Evolutionary conservation across 2,329 filamentous ascomycete genomes (phyloP).

Genomic region (Trichoderma endophyticum): DNA sequence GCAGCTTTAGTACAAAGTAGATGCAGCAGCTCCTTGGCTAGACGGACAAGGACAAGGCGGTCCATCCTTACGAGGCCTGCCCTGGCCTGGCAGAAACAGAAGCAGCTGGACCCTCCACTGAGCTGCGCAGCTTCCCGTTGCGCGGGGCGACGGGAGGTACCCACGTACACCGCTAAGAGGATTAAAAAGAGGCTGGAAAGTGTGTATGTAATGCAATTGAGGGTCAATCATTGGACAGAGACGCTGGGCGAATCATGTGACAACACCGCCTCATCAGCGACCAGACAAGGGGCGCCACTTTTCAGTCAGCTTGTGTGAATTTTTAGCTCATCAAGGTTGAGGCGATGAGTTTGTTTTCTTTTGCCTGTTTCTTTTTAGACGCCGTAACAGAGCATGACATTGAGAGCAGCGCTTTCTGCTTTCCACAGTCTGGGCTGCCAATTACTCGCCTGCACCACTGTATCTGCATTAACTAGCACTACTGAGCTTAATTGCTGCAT

Average conservation of each 20-base stretch:
- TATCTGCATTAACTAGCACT: background rate
- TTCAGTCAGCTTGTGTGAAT: constrained; percentile 11
- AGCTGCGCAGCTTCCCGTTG: constrained; percentile 20
- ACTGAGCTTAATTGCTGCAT: background rate
- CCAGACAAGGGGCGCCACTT: constrained; percentile 1
- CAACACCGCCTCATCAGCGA: constrained; percentile 20
- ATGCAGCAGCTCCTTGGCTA: constrained; percentile 6
- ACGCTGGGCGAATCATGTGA: constrained; percentile 5
- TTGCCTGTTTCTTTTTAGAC: background rate
- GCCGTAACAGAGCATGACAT: background rate
- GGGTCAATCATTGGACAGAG: background rate
- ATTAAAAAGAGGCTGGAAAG: background rate
- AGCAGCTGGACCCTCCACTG: background rate
- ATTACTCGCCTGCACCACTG: background rate
- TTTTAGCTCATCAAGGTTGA: background rate
- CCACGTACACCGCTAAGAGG: constrained; percentile 12
- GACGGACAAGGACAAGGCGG: background rate
- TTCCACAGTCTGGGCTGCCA: background rate
- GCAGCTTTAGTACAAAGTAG: background rate
- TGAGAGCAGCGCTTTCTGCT: too few relatives aligned
- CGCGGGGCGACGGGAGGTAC: constrained; percentile 22
- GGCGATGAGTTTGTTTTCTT: background rate
- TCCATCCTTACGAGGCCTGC: background rate
- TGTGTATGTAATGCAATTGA: background rate
- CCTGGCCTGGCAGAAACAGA: background rate